Evolutionary conservation across 2,329 filamentous ascomycete genomes (phyloP), one percentile per base, ranked within the genome.

Genomic region (Falciphora oryzae): DNA sequence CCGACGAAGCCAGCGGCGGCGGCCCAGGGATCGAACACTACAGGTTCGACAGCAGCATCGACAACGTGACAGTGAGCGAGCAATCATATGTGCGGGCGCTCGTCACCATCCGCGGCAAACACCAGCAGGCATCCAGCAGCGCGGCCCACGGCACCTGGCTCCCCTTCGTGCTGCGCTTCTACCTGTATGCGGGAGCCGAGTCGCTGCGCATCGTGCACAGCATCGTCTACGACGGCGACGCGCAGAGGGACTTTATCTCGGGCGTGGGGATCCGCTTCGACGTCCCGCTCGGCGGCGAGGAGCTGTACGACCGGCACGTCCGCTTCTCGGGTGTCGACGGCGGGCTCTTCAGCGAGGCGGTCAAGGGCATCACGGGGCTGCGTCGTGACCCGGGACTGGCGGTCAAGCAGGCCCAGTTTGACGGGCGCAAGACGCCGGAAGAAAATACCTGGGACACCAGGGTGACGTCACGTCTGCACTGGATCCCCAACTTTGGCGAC

Each of bases 281-380:
- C 13, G 79, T 88, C 0, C 85, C 85, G 0, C 75, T 88, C 0
- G 74, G 74, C 2, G 78, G 74, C 0, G 81, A 85, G 53, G 77
- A 85, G 65, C 69, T 82, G 8, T 86, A 86, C 69, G 80, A 89
- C 71, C 83, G 85, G 2, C 85, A 88, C 65, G 71, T 88, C 7
- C 76, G 85, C 11, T 76, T 88, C 27, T 80, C 83, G 0, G 84
- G 85, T 16, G 79, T 80, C 0, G 78, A 83, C 3, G 83, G 83
- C 0, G 85, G 85, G 0, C 71, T 87, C 8, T 74, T 89, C 0
- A 80, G 77, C 27, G 86, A 89, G 69, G 82, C 83, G 0, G 82
- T 87, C 0, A 80, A 86, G 68, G 85, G 85, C 1, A 77, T 89
- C 16, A 86, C 85, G 0, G 86, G 86, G 1, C 74, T 88, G 4